phyloP scores from a whole-genome alignment of 345 rosid species.

The Melaleuca quinquenervia region DNA sequence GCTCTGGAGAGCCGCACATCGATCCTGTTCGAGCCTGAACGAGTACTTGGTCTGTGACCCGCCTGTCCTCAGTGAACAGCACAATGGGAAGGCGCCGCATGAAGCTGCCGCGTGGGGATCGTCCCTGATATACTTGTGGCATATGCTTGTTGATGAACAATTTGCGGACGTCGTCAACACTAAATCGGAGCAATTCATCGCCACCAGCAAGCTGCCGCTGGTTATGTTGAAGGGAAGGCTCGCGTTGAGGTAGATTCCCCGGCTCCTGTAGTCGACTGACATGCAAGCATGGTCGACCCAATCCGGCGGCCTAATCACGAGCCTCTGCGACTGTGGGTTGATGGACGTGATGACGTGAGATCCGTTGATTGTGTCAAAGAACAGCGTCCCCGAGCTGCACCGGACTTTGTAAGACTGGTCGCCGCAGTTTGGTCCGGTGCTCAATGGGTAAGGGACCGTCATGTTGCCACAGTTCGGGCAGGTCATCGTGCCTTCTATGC shows the following conservation, averaged over 20 bases:
- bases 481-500: background rate
- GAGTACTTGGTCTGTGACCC: slow-evolving; percentile 20
- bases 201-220: slow-evolving; percentile 32
- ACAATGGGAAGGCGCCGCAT: slow-evolving; percentile 22
- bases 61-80: slow-evolving; percentile 32
- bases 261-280: slow-evolving; percentile 22
- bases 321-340: slow-evolving; percentile 22
- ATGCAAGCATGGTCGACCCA: slow-evolving; percentile 16
- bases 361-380: slow-evolving; percentile 7
- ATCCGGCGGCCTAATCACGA: slow-evolving; percentile 24
- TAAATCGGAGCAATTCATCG: slow-evolving; percentile 31
- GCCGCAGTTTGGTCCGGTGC: slow-evolving; percentile 16
- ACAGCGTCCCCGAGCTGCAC: slow-evolving; percentile 2
- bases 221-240: slow-evolving; percentile 43
- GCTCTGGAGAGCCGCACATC: slow-evolving; percentile 49
- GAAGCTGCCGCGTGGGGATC: slow-evolving; percentile 11
- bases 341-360: slow-evolving; percentile 37
- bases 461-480: slow-evolving; percentile 15
- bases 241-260: slow-evolving; percentile 27
- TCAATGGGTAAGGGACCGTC: slow-evolving; percentile 18
- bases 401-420: slow-evolving; percentile 14
- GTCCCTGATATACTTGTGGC: slow-evolving; percentile 32
- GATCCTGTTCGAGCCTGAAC: slow-evolving; percentile 20
- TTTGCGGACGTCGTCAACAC: slow-evolving; percentile 18
- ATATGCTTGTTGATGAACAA: slow-evolving; percentile 31